A percentile compares a stretch with the other conserved stretches of the same genome.
These are phyloP conservation scores for Sporothrix schenckii DNA, from an alignment of 2,329 filamentous ascomycete species.

Conservation along the genomic window DNA sequence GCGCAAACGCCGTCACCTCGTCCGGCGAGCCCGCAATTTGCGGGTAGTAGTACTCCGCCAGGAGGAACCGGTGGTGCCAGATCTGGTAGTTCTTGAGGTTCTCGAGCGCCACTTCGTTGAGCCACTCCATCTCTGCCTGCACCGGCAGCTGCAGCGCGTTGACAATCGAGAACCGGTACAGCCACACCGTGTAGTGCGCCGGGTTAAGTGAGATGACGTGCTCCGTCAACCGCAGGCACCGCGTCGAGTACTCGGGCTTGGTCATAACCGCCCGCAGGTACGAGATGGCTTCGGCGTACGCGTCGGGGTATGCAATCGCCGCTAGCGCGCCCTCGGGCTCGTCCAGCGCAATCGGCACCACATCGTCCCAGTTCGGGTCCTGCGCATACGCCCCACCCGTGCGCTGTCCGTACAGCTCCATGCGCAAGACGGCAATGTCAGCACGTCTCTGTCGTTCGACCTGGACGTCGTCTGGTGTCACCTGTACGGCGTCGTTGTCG, in stretches of 20 bases:
- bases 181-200: conserved; percentile 98
- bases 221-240: conserved; percentile 79
- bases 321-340: conserved; percentile 85
- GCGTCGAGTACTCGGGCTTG: conserved; percentile 75
- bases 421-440: conserved; percentile 56
- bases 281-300: conserved; percentile 89
- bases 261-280: conserved; percentile 96
- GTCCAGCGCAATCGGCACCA: conserved; percentile 78
- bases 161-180: conserved; percentile 84
- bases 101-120: conserved; percentile 78
- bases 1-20: conserved; percentile 60
- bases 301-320: conserved; percentile 86
- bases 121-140: conserved; percentile 76
- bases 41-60: conserved; percentile 61
- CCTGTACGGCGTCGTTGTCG: conserved; percentile 34
- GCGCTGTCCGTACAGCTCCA: conserved; percentile 57
- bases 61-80: conserved; percentile 75
- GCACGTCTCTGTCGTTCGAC: conserved; percentile 53
- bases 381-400: conserved; percentile 58
- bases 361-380: conserved; percentile 80
- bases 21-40: conserved; percentile 62
- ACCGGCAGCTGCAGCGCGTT: conserved; percentile 67
- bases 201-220: conserved; percentile 92
- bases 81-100: conserved; percentile 99
- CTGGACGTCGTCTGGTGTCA: conserved; percentile 46